These are phyloP conservation scores for Cyamopsis tetragonoloba DNA, from an alignment of 306 rosid genomes.

Conservation along the genomic window DNA sequence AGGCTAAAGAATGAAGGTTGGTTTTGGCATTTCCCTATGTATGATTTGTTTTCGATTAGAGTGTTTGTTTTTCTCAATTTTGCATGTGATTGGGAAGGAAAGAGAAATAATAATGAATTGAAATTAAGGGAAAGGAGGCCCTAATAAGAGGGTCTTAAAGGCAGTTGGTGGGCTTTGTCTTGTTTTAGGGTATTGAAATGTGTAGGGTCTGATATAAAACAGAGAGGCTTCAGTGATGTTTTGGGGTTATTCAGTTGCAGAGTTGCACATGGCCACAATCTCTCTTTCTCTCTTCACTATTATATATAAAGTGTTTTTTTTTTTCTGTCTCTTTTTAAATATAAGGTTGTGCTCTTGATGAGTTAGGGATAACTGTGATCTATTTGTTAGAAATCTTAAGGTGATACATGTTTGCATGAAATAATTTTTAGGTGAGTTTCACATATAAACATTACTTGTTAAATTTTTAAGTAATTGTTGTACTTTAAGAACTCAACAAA, in stretches of 20 bases:
- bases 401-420: too few species aligned
- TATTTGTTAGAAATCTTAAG: too few species aligned
- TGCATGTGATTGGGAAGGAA: conserved; percentile 46
- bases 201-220: conserved; percentile 46
- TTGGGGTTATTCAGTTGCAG: conserved; percentile 42
- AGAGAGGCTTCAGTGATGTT: conserved; percentile 46
- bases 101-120: neutral
- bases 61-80: conserved; percentile 24
- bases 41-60: neutral
- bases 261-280: conserved; percentile 62
- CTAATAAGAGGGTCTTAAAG: conserved; percentile 40
- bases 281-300: conserved; percentile 43
- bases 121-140: conserved; percentile 37
- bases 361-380: too few species aligned
- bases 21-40: neutral
- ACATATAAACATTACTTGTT: too few species aligned
- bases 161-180: conserved; percentile 60
- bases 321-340: too few species aligned
- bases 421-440: too few species aligned
- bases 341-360: too few species aligned
- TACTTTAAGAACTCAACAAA: too few species aligned
- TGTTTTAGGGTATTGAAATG: conserved; percentile 49
- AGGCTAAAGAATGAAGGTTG: conserved; percentile 28
- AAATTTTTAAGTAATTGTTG: too few species aligned
- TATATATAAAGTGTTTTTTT: too few species aligned